Evolutionary conservation across 2,329 filamentous ascomycete species (phyloP), one percentile per base, ranked within the genome.

Genomic region (Monosporascus cannonballus): DNA sequence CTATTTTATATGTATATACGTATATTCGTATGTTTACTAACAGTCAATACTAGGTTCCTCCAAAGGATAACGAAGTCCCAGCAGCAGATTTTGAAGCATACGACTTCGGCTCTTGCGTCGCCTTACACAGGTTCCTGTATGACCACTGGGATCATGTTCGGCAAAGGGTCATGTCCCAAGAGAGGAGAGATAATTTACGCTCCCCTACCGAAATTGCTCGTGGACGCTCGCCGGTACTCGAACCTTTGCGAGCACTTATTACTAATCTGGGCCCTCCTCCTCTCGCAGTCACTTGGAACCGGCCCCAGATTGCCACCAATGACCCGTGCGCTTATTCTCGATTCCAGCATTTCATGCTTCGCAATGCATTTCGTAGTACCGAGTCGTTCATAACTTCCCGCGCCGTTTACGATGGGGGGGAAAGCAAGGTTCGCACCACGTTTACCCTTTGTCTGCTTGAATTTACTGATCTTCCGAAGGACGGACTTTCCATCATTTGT

Each of bases 311-410:
- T n/a, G 80, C 81, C 1, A 67, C 76, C 25, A 88, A 87, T 57
- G 80, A 70, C 18, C 84, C 84, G 4, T 80, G 82, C 1, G 72
- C 80, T 6, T 88, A 87, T 64, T 86, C 84, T 2, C 75, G 83
- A 24, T 88, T 88, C 58, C 85, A 88, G 58, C 82, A 87, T 58
- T 88, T 88, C 61, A 88, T 88, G 85, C 75, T 88, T 46, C 79
- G 80, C 18, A 86, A 87, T 63, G 84, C 84, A 2, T 84, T 85
- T 57, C 77, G 81, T 38, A 82, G 80, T 58, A 81, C 79, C 0
- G 85, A 87, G 59, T 85, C 83, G 3, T 81, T 85, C 54, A 67
- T 85, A 22, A 84, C 83, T 2, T 80, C 81, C 24, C 76, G 84
- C 22, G 84, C 84, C 25, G 81, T 88, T 14, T 88, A 87, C 61